These are phyloP conservation scores for Colletotrichum agaves DNA, from an alignment of 2,329 filamentous ascomycete genomes.

Conservation along the genomic window DNA sequence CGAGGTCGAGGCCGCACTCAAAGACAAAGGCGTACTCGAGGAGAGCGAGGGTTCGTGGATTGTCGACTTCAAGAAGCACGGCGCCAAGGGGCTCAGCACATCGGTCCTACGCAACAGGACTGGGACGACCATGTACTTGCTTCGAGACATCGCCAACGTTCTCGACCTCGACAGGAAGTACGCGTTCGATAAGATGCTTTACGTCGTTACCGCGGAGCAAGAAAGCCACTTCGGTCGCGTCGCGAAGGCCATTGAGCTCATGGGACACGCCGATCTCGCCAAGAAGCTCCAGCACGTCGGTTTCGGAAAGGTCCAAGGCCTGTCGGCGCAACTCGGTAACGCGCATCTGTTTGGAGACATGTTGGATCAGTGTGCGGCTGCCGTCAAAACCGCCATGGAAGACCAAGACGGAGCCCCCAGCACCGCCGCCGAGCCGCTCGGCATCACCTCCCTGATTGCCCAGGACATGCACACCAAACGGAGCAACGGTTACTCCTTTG, in stretches of 20 bases:
- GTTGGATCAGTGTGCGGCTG: constrained; percentile 62
- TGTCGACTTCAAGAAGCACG: constrained; percentile 76
- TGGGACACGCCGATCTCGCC: constrained; percentile 47
- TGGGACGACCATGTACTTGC: constrained; percentile 75
- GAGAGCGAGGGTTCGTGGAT: constrained; percentile 73
- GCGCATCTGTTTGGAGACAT: constrained; percentile 68
- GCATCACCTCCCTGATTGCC: constrained; percentile 77
- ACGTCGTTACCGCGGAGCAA: constrained; percentile 51
- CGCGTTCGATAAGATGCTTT: constrained; percentile 52
- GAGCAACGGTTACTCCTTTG: constrained; percentile 40
- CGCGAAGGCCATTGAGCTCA: constrained; percentile 48
- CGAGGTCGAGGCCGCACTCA: constrained; percentile 66
- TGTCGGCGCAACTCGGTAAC: constrained; percentile 56
- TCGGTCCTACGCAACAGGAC: constrained; percentile 72
- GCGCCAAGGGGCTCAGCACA: constrained; percentile 73
- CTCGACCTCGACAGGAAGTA: constrained; percentile 68
- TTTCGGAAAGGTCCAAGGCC: constrained; percentile 60
- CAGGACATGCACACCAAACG: constrained; percentile 45
- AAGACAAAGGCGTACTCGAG: constrained; percentile 70
- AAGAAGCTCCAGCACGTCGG: constrained; percentile 50
- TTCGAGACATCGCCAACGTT: constrained; percentile 75
- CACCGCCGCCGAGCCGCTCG: constrained; percentile 71
- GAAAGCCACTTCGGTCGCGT: constrained; percentile 49
- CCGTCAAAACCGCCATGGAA: constrained; percentile 67
- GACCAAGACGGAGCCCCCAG: constrained; percentile 74